Evolutionary conservation across 2,329 filamentous ascomycete genomes (phyloP), one percentile per base, ranked within the genome.

Genomic region (Fusarium avenaceum): DNA sequence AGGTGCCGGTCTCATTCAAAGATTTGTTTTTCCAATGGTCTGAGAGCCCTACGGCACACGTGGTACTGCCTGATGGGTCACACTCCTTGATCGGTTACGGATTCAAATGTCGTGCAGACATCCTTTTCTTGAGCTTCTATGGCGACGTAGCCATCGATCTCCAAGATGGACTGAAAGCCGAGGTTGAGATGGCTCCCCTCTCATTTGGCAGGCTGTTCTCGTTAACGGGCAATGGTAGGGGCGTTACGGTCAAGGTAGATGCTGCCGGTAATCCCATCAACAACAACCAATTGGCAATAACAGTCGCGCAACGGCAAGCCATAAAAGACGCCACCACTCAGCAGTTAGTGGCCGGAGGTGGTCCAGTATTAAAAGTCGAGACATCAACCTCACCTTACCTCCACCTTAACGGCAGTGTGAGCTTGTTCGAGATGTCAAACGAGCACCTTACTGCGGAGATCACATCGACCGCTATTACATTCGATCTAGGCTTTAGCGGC

Each of bases 41-140:
- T 0, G 55, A 58, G 13, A 40, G 55, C 10, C 32, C 40, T 0
- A 46, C 45, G 55, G 14, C 46, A 17, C 40, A 49, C 19, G 40
- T 58, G 19, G 50, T n/a, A 4, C 14, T 58, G 4, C 55, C 55
- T 33, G 55, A 58, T 2, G 55, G 55, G 0, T 45, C 55, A 1
- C 40, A 46, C 35, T 58, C 55, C 20, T 17, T 17, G 6, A 58
- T 46, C 32, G 55, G 49, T 6, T 58, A 55, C 7, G 55, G 49
- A 3, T 58, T 58, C 19, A 58, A 7, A 26, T 26, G 26, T 9
- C 9, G 14, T 1, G 40, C 40, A 0, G 39, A 58, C 9, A 58
- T 58, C 9, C 20, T 46, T 11, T 19, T 13, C 8, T 15, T 58
- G 4, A 22, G 15, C 1, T 58, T 58, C 24, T 58, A 58, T 10